A percentile compares a stretch with the other conserved stretches of the same genome.
These are phyloP conservation scores for Geotrichum cucujoidarum DNA, from an alignment of 1,139 yeast genomes.

Conservation along the genomic window DNA sequence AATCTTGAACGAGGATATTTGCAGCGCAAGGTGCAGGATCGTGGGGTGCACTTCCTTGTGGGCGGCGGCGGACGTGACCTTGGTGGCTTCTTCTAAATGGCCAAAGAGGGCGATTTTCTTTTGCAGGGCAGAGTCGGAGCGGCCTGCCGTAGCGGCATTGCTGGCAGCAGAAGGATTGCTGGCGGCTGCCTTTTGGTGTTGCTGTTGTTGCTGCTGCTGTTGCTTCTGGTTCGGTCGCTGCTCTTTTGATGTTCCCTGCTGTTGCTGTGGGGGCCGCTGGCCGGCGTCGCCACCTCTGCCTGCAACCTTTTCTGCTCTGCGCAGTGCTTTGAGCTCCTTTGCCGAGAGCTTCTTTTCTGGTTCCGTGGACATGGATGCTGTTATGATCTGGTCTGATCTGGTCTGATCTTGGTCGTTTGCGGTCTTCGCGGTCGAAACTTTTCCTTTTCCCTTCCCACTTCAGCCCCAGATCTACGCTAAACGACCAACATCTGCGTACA, in stretches of 20 bases:
- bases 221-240: slow-evolving; percentile 4
- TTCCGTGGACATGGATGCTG: not conserved
- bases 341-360: slow-evolving; percentile 47
- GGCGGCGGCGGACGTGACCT: slow-evolving; percentile 31
- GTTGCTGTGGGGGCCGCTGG: slow-evolving; percentile 36
- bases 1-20: slow-evolving; percentile 74
- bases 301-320: slow-evolving; percentile 86
- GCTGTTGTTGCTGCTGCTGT: slow-evolving; percentile 12
- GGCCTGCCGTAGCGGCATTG: no score
- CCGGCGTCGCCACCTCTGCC: slow-evolving; percentile 65
- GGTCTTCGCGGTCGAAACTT: slow-evolving; percentile 4
- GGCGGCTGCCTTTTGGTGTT: slow-evolving; percentile 10
- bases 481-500: not conserved
- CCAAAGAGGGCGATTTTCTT: slow-evolving; percentile 59
- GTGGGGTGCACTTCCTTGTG: slow-evolving; percentile 79
- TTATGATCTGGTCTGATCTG: not conserved
- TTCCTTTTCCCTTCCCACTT: not conserved
- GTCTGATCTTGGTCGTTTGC: not conserved
- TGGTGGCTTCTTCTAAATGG: slow-evolving; percentile 63
- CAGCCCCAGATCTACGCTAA: slow-evolving; percentile 4
- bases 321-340: slow-evolving; percentile 80
- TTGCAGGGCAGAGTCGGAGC: slow-evolving; percentile 29
- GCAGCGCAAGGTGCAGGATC: slow-evolving; percentile 69
- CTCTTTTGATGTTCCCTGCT: slow-evolving; percentile 16
- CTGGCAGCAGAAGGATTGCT: slow-evolving; percentile 10